phyloP scores from a whole-genome alignment of 192 early-diverging fungal species.

The Coemansia javaensis region DNA sequence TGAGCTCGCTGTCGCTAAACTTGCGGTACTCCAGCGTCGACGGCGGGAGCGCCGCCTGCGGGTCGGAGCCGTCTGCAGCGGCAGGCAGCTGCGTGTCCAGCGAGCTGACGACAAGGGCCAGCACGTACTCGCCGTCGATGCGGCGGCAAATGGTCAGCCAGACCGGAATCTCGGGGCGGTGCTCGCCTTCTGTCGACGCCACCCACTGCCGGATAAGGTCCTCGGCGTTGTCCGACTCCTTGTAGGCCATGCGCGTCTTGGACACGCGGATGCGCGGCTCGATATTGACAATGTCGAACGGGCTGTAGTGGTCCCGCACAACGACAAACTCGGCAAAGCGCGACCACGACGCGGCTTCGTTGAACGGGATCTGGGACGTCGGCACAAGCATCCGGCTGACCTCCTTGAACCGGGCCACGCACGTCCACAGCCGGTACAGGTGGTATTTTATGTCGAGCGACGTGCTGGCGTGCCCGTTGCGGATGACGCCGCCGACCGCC shows the following conservation, averaged over 20 bases:
- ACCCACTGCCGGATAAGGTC: constrained; percentile 21
- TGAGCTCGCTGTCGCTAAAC: constrained; percentile 8
- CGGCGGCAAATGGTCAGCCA: constrained; percentile 23
- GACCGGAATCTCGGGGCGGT: constrained; percentile 19
- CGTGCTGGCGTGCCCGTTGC: constrained; percentile 7
- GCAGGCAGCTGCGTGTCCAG: constrained; percentile 4
- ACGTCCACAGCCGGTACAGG: constrained; percentile 43
- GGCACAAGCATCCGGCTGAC: constrained; percentile 6
- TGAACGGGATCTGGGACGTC: not conserved
- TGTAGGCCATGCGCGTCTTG: constrained; percentile 17
- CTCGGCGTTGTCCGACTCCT: not conserved
- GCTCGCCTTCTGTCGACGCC: constrained; percentile 21
- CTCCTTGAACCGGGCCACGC: constrained; percentile 14
- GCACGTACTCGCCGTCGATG: constrained; percentile 15
- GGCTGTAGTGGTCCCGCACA: constrained; percentile 16
- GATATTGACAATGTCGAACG: constrained; percentile 16
- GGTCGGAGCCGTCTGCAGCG: not conserved
- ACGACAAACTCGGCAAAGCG: constrained; percentile 41
- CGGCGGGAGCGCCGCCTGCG: not conserved
- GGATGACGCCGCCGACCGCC: constrained; percentile 25
- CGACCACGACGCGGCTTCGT: not conserved
- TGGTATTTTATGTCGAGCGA: constrained; percentile 31
- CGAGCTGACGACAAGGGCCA: constrained; percentile 24
- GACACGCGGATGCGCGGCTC: constrained; percentile 32
- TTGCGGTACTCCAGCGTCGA: constrained; percentile 9